Evolutionary conservation across 2,329 filamentous ascomycete genomes (phyloP), one percentile per base, ranked within the genome.

Genomic region (Grosmannia huntii): DNA sequence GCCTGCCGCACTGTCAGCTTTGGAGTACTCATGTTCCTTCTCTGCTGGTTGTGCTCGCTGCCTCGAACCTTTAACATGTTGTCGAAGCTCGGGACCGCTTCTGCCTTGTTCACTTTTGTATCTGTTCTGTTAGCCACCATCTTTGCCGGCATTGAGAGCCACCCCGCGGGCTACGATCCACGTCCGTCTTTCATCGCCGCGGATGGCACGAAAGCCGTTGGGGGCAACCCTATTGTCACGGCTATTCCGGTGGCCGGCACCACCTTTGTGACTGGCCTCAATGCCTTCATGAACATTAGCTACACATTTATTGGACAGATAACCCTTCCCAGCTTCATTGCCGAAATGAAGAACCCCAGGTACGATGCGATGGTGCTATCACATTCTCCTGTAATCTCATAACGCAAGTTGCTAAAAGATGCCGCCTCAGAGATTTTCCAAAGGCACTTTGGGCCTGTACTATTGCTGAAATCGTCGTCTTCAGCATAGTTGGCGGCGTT

Each of bases 291-390:
- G 69, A 96, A 96, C 72, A 96, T 96, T 68, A 89, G 85, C 72
- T 96, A 96, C 70, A 96, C 91, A 0, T 96, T 96, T 68, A 96
- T 96, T 64, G 91, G 91, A 0, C 91, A 96, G 69, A 95, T 96
- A 66, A 96, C 91, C 0, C 78, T 96, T 16, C 91, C 91, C 0
- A 92, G 87, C 65, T 96, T 96, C 74, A 96, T 96, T 63, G 90
- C 91, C 4, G 91, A 96, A 71, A 96, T 96, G 91, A 87, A 76
- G 59, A 77, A 84, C 31, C 81, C 82, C 1, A 69, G 72, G 74
- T 75, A 52, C 3, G 53, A 50, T 31, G 16, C 11, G 5, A n/a
- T n/a, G 41, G n/a, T 21, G 11, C 9, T 23, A 9, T 21, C 19
- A 21, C n/a, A 21, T 14, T 12, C 14, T 14, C 21, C 14, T 25